Base-by-base conservation (phyloP, 2,329 filamentous ascomycete species). In the Sordariomycetes sp. region DNA sequence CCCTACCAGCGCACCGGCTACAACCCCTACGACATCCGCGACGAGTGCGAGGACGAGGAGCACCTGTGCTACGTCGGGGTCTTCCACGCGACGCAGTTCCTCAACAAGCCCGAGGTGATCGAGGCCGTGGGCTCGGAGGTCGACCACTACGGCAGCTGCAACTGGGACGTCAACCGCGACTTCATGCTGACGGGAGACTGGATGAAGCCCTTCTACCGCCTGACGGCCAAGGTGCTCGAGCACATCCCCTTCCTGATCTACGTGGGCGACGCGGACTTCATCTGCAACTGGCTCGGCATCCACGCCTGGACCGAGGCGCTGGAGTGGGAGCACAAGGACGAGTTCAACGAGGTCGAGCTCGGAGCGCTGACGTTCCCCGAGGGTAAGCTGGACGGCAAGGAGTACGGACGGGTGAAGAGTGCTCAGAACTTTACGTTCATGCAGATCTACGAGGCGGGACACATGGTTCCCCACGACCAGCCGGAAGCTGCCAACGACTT, bases 271-370 rank as follows among this genome's bases (percentile, higher is more conserved):
- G 83, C 84, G 35, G 85, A 90, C 61, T 90, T 80, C 64, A 93
- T 92, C 61, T 79, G 86, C 82, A 95, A 96, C 77, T 95, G 90
- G 88, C 84, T 98, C 43, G 92, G 92, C 49, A 96, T 96, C 76
- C 80, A 86, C 61, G 90, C 85, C 39, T 98, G 92, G 92, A 81
- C 85, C 37, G 82, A 94, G 57, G 82, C 78, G 38, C 86, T 98
- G 28, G 86, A 95, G 64, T 98, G 92, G 88, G 68, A 79, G 33
- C 90, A 87, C 52, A 76, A 94, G 66, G 76, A 84, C 63, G 72
- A 66, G 34, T 98, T 83, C 69, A 79, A 82, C 54, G 71, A 77
- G 43, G 79, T 82, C 35, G 59, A 80, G 48, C 61, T 83, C 47
- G 60, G 83, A 62, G 75, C 82, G 46, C 78, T 95, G 44, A 72